phyloP scores from a whole-genome alignment of 345 rosid genomes.

The Populus davidiana region DNA sequence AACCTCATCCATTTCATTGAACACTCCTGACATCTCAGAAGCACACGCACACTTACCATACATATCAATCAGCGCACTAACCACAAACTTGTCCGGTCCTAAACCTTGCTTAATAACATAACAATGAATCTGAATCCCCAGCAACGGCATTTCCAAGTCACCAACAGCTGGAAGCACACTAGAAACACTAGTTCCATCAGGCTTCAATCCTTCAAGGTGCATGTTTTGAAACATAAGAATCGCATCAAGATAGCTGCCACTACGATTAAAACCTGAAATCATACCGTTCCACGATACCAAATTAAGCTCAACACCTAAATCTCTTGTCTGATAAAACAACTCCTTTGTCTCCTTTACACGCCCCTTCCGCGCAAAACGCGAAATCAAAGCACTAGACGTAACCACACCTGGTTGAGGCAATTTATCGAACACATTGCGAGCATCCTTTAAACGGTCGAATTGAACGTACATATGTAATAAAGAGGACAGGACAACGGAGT shows the following conservation, averaged over 20 bases:
- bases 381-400: slow-evolving; percentile 50
- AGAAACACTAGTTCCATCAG: slow-evolving; percentile 45
- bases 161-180: slow-evolving; percentile 54
- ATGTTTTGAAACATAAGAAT: slow-evolving; percentile 42
- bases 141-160: slow-evolving; percentile 31
- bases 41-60: slow-evolving; percentile 51
- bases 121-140: slow-evolving; percentile 57
- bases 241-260: slow-evolving; percentile 40
- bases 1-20: slow-evolving; percentile 32
- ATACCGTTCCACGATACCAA: slow-evolving; percentile 64
- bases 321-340: slow-evolving; percentile 34
- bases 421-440: slow-evolving; percentile 52
- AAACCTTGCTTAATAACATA: slow-evolving; percentile 43
- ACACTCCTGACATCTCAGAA: slow-evolving; percentile 35
- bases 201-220: slow-evolving; percentile 45
- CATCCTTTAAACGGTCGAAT: slow-evolving; percentile 41
- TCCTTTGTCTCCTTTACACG: slow-evolving; percentile 36
- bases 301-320: slow-evolving; percentile 39
- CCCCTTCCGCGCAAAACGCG: slow-evolving; percentile 50
- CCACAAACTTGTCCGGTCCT: slow-evolving; percentile 37
- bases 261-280: slow-evolving; percentile 62
- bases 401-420: slow-evolving; percentile 47
- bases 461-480: slow-evolving; percentile 50
- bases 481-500: slow-evolving; percentile 33
- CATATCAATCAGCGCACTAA: slow-evolving; percentile 51